Evolutionary conservation across 805 yeast species (phyloP).

Genomic region (Yarrowia phangngaensis): DNA sequence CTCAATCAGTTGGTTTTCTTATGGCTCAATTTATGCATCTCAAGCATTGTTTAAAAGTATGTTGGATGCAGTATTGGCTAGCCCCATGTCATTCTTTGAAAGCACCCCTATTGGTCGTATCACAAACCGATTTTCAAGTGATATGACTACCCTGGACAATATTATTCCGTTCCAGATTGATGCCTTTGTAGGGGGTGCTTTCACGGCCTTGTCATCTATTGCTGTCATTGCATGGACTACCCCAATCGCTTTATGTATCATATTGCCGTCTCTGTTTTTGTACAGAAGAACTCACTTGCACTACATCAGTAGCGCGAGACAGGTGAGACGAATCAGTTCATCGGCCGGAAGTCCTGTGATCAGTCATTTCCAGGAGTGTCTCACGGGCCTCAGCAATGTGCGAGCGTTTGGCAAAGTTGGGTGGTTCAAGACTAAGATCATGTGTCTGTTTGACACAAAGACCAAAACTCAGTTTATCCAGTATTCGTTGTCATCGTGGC

Average conservation of each 20-base stretch:
- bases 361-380: conserved; percentile 77
- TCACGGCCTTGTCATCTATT: conserved; percentile 55
- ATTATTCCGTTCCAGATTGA: conserved; percentile 45
- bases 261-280: conserved; percentile 60
- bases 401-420: conserved; percentile 67
- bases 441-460: conserved; percentile 55
- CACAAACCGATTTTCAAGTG: conserved; percentile 84
- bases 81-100: conserved; percentile 94
- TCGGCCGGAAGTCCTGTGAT: conserved; percentile 71
- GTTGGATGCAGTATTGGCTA: conserved; percentile 69
- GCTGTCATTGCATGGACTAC: conserved; percentile 78
- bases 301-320: conserved; percentile 69
- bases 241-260: conserved; percentile 73
- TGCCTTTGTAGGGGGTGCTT: conserved; percentile 39
- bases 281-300: conserved; percentile 68
- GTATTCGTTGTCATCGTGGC: conserved; percentile 83
- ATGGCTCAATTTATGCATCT: conserved; percentile 32
- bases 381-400: conserved; percentile 72
- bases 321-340: conserved; percentile 68
- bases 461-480: conserved; percentile 81
- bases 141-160: conserved; percentile 83
- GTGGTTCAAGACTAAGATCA: conserved; percentile 54
- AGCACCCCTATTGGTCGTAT: conserved; percentile 93
- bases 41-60: conserved; percentile 61
- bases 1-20: conserved; percentile 56